These are phyloP conservation scores for Fusarium torreyae DNA, from an alignment of 2,329 filamentous ascomycete species.

Conservation along the genomic window DNA sequence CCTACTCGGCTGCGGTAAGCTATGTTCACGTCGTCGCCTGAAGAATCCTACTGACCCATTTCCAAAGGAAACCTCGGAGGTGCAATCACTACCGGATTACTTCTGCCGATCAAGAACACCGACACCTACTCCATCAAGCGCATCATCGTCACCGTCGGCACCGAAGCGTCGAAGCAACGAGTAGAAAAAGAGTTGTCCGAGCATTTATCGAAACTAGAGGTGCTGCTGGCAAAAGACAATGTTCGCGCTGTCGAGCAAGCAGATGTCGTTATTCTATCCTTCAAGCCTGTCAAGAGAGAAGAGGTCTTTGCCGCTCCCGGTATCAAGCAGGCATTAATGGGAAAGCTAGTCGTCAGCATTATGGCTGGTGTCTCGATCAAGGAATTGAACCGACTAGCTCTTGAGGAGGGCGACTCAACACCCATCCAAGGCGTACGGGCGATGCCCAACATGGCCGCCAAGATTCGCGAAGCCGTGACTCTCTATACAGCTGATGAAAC, in stretches of 20 bases:
- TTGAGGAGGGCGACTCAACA: neutral
- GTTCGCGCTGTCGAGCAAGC: constrained; percentile 14
- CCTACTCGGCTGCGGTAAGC: constrained; percentile 20
- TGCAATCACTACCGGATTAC: constrained; percentile 16
- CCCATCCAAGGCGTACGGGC: constrained; percentile 14
- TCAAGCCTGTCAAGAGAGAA: constrained; percentile 29
- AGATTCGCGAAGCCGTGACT: constrained; percentile 27
- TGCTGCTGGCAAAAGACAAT: constrained; percentile 16
- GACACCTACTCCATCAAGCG: constrained; percentile 3
- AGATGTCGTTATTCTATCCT: constrained; percentile 21
- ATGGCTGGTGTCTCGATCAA: constrained; percentile 23
- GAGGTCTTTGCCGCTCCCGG: constrained; percentile 20
- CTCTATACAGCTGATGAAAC: constrained; percentile 12
- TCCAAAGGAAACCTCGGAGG: constrained; percentile 16
- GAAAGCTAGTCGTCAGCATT: constrained; percentile 25
- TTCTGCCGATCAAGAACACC: constrained; percentile 10
- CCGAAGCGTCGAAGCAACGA: constrained; percentile 10
- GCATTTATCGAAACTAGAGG: neutral
- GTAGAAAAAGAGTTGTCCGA: constrained; percentile 13
- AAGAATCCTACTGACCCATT: neutral
- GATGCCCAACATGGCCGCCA: constrained; percentile 31
- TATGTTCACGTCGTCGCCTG: neutral
- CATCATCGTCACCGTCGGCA: constrained; percentile 16
- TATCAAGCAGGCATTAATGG: constrained; percentile 6
- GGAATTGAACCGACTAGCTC: constrained; percentile 9